Conservation (phyloP, 2,329 filamentous ascomycete genomes). For the Rhynchosporium secalis region DNA sequence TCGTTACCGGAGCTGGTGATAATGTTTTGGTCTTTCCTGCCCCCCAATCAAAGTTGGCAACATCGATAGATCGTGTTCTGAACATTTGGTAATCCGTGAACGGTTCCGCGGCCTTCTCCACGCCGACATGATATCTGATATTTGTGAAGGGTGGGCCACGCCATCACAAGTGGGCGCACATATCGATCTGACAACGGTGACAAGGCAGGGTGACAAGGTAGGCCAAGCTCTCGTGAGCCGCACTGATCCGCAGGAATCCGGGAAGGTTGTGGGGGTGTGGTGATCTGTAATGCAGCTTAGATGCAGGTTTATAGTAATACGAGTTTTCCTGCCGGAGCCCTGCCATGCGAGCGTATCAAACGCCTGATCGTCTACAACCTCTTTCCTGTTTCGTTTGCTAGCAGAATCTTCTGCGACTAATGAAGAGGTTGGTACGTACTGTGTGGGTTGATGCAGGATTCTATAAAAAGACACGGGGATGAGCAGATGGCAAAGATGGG, state of each 20-base stretch:
- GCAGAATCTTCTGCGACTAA: constrained; percentile 4
- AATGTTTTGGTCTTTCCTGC: neutral
- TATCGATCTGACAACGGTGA: neutral
- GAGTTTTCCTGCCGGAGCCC: neutral
- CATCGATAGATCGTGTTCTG: neutral
- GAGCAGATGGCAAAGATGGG: neutral
- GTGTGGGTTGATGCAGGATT: neutral
- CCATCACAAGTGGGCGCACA: neutral
- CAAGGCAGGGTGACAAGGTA: neutral
- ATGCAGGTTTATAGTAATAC: constrained; percentile 6
- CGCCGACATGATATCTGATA: neutral
- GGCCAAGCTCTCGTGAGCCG: constrained; percentile 10
- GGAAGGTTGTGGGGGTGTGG: neutral
- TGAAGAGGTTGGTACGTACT: neutral
- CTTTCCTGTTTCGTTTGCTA: constrained; percentile 4
- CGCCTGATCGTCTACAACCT: neutral
- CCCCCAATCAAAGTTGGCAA: neutral
- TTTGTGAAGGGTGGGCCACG: neutral
- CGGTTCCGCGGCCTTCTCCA: neutral
- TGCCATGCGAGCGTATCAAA: neutral
- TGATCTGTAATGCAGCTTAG: constrained; percentile 8
- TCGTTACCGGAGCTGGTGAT: no score
- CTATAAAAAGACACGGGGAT: constrained; percentile 9
- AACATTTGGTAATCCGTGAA: neutral
- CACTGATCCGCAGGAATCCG: neutral